A percentile compares a stretch with the other conserved stretches of the same genome.
phyloP scores from a whole-genome alignment of 352 stramenopile species.

The Pythium folliculosum region DNA sequence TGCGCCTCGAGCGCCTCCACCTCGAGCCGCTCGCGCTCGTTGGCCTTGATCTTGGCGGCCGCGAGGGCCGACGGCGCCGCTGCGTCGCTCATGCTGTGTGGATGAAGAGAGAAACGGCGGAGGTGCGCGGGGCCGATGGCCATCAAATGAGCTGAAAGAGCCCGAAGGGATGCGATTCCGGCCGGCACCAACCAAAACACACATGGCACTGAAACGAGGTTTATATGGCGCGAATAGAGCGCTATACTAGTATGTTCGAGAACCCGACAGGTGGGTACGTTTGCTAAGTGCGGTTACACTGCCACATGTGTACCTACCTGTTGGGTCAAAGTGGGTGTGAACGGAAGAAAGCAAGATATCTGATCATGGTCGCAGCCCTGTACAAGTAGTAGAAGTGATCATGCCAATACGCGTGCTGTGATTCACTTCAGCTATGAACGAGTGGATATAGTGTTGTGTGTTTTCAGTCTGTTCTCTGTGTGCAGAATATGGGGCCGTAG shows the following conservation, averaged over 20 bases:
- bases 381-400: no score
- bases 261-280: slow-evolving; percentile 2
- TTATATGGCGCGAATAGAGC: slow-evolving; percentile 6
- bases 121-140: slow-evolving; percentile 1
- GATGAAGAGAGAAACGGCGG: not conserved
- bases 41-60: slow-evolving; percentile 60
- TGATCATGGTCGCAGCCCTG: no score
- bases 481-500: not conserved
- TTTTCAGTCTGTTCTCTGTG: no score
- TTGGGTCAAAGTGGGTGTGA: no score
- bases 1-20: slow-evolving; percentile 61
- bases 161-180: slow-evolving; percentile 15
- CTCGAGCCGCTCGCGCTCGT: slow-evolving; percentile 73
- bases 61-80: not conserved
- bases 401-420: no score
- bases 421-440: no score
- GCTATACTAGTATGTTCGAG: slow-evolving; percentile 18
- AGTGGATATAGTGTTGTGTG: no score
- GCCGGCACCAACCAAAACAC: slow-evolving; percentile 23
- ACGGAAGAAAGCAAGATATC: not conserved
- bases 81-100: slow-evolving; percentile 10
- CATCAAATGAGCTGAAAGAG: slow-evolving; percentile 14
- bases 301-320: not conserved
- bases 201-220: slow-evolving; percentile 16
- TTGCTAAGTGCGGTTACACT: slow-evolving; percentile 17